Conservation (phyloP, 1,284 basidiomycete species). For the Stereum hirsutum region DNA sequence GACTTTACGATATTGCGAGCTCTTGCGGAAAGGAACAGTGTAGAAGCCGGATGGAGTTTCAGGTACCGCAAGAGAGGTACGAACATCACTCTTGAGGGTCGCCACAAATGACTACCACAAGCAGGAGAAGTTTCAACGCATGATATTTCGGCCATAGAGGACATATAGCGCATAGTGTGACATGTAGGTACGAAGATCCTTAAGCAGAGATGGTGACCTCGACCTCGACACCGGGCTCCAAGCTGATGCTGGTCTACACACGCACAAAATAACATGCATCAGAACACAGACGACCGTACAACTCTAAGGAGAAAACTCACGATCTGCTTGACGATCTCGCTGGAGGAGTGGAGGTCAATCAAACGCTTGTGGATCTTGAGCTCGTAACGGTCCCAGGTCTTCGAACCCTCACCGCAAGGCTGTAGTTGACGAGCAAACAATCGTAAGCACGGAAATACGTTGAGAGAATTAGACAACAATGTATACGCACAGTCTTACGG, state of each 20-base stretch:
- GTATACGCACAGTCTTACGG: constrained; percentile 80
- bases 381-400: constrained; percentile 99
- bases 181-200: constrained; percentile 4
- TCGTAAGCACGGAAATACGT: not conserved
- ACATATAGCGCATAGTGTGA: too few relatives aligned
- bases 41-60: too few relatives aligned
- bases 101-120: too few relatives aligned
- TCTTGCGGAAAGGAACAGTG: too few relatives aligned
- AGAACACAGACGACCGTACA: not conserved
- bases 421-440: constrained; percentile 22
- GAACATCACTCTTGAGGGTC: too few relatives aligned
- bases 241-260: constrained; percentile 87
- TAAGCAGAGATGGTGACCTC: constrained; percentile 92
- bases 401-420: constrained; percentile 99
- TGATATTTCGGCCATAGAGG: too few relatives aligned
- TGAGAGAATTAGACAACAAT: not conserved
- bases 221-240: constrained; percentile 99
- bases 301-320: constrained; percentile 41
- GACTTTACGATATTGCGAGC: too few relatives aligned
- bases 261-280: constrained; percentile 2
- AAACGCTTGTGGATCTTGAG: constrained; percentile 99
- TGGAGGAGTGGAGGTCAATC: constrained; percentile 98
- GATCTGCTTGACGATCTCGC: constrained; percentile 99
- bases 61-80: too few relatives aligned
- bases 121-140: too few relatives aligned